Percentiles rank a stretch among this genome's conserved stretches.
phyloP scores from a whole-genome alignment of 2,329 filamentous ascomycete genomes.

The Pyrenophora seminiperda region DNA sequence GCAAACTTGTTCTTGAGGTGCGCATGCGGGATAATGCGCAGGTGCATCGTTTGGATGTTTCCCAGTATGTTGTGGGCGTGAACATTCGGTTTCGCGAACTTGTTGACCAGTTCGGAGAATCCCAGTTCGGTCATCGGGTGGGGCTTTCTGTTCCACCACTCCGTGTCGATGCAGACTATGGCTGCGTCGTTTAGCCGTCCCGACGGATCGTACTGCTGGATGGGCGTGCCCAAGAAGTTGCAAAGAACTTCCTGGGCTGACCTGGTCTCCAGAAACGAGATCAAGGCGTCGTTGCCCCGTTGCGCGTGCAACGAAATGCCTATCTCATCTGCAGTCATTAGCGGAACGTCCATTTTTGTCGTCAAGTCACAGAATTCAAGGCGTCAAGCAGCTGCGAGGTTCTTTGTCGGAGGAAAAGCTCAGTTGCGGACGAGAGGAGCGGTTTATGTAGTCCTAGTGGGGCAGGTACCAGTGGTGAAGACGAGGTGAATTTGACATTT shows the following conservation, averaged over 20 bases:
- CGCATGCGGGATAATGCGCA: slow-evolving; percentile 17
- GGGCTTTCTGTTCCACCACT: slow-evolving; percentile 24
- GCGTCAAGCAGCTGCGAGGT: too few relatives aligned
- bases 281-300: too few relatives aligned
- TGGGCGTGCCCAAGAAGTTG: slow-evolving; percentile 12
- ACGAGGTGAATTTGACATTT: too few relatives aligned
- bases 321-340: too few relatives aligned
- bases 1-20: slow-evolving; percentile 20
- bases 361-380: too few relatives aligned
- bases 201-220: neutral
- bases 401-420: too few relatives aligned
- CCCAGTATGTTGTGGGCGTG: slow-evolving; percentile 20
- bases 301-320: too few relatives aligned
- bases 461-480: too few relatives aligned
- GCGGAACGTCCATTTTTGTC: too few relatives aligned
- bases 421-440: too few relatives aligned
- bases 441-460: too few relatives aligned
- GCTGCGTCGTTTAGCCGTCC: slow-evolving; percentile 8
- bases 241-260: slow-evolving; percentile 1
- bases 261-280: neutral
- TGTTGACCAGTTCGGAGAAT: slow-evolving; percentile 16
- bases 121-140: slow-evolving; percentile 26
- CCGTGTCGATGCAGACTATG: slow-evolving; percentile 18
- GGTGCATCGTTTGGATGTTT: slow-evolving; percentile 19
- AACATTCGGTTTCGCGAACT: neutral